Percentiles rank a stretch among this genome's conserved stretches.
Evolutionary conservation across 1,139 yeast genomes (phyloP).

Genomic region (Candida gigantensis): DNA sequence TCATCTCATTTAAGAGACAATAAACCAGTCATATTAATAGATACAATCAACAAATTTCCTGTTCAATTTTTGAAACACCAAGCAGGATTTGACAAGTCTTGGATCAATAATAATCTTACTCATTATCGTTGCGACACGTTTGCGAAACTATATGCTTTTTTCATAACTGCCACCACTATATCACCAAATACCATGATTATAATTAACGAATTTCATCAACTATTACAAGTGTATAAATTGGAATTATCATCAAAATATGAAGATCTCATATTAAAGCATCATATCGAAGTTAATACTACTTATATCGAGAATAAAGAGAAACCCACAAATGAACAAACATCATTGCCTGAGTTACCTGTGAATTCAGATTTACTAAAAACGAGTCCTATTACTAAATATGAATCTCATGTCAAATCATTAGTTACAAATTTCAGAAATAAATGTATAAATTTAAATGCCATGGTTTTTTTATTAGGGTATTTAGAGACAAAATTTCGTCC

Average conservation of each 20-base stretch:
- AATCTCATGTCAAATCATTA: conserved; percentile 31
- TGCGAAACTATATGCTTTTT: conserved; percentile 25
- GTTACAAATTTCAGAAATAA: conserved; percentile 27
- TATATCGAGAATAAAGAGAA: conserved; percentile 21
- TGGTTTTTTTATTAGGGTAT: conserved; percentile 33
- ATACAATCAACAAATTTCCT: conserved; percentile 34
- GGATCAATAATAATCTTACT: conserved; percentile 9
- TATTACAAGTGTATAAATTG: conserved; percentile 36
- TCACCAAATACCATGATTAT: conserved; percentile 26
- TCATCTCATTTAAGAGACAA: conserved; percentile 28
- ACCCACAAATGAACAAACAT: conserved; percentile 6
- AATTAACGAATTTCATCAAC: conserved; percentile 37
- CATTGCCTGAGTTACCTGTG: conserved; percentile 33
- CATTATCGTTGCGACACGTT: conserved; percentile 27
- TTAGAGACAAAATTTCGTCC: conserved; percentile 30
- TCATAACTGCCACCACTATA: conserved; percentile 17
- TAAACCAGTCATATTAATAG: conserved; percentile 29
- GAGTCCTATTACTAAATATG: conserved; percentile 35
- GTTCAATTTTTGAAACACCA: conserved; percentile 22
- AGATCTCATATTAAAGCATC: conserved; percentile 35
- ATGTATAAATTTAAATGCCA: conserved; percentile 25
- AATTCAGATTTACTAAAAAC: conserved; percentile 32
- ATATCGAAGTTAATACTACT: conserved; percentile 27
- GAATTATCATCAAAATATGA: conserved; percentile 39
- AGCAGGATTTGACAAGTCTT: conserved; percentile 18